Conservation (phyloP, 2,329 filamentous ascomycete species). For the Xylariaceae sp. region DNA sequence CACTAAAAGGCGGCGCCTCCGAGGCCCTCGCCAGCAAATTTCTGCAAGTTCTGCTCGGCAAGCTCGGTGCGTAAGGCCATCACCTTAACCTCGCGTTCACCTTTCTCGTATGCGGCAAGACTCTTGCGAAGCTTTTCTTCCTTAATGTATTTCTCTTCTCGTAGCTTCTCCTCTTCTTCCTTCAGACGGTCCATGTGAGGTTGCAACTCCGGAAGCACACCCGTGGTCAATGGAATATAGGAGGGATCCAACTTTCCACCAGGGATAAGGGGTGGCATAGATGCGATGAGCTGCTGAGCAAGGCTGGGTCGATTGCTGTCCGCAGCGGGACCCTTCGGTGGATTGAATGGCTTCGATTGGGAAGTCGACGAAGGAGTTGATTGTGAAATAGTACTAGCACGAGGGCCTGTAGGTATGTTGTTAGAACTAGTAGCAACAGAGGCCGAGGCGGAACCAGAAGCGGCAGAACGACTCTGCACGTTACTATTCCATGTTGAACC, state of each 20-base stretch:
- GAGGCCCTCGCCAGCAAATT: slow-evolving; percentile 50
- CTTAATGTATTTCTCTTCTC: slow-evolving; percentile 48
- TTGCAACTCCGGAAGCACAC: slow-evolving; percentile 50
- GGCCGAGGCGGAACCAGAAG: slow-evolving; percentile 34
- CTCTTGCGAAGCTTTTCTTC: slow-evolving; percentile 51
- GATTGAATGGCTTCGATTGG: slow-evolving; percentile 48
- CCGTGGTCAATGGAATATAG: slow-evolving; percentile 40
- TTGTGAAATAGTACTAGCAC: slow-evolving; percentile 28
- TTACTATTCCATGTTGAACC: slow-evolving; percentile 38
- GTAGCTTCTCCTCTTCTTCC: slow-evolving; percentile 54
- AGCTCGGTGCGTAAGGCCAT: slow-evolving; percentile 53
- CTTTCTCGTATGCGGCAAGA: slow-evolving; percentile 48
- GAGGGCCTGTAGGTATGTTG: slow-evolving; percentile 30
- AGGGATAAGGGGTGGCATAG: slow-evolving; percentile 47
- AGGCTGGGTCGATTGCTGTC: slow-evolving; percentile 38
- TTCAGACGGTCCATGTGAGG: slow-evolving; percentile 49
- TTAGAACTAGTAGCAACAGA: slow-evolving; percentile 31
- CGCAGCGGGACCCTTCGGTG: slow-evolving; percentile 49
- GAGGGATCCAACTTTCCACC: slow-evolving; percentile 51
- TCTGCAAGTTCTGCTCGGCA: slow-evolving; percentile 53
- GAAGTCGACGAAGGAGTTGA: slow-evolving; percentile 35
- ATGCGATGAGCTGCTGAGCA: slow-evolving; percentile 48
- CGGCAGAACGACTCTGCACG: slow-evolving; percentile 29
- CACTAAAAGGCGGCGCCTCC: slow-evolving; percentile 50
- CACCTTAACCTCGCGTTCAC: slow-evolving; percentile 49